phyloP scores from a whole-genome alignment of 805 yeast genomes.

The Priceomyces fermenticarens region DNA sequence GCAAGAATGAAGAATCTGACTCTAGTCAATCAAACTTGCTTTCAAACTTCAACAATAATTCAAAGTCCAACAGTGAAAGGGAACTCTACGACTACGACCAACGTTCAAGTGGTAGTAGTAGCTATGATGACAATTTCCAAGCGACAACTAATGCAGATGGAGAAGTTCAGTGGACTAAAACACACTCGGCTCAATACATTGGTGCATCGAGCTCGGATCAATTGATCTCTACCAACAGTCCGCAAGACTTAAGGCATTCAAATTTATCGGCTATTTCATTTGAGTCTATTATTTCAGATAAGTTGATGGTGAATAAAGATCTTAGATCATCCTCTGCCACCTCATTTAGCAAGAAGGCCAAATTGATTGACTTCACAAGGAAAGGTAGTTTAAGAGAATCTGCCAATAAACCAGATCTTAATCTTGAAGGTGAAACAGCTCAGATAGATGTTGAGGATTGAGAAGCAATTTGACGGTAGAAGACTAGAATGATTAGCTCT shows the following conservation, averaged over 20 bases:
- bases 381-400: conserved; percentile 41
- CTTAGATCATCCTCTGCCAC: conserved; percentile 11
- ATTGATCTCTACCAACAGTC: conserved; percentile 6
- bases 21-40: conserved; percentile 15
- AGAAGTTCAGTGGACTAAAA: conserved; percentile 27
- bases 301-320: conserved; percentile 8
- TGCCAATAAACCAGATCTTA: conserved; percentile 29
- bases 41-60: conserved; percentile 15
- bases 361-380: conserved; percentile 47
- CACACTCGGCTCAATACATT: conserved; percentile 7
- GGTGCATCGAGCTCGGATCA: conserved; percentile 10
- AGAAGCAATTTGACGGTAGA: conserved; percentile 11
- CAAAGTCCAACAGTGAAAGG: conserved; percentile 13
- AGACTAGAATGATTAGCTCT: too few relatives aligned
- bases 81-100: conserved; percentile 9
- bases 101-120: conserved; percentile 12
- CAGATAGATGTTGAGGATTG: conserved; percentile 32
- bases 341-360: conserved; percentile 29
- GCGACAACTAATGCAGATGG: conserved; percentile 27
- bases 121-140: conserved; percentile 27
- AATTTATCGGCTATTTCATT: conserved; percentile 22
- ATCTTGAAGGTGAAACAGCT: conserved; percentile 31
- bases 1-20: conserved; percentile 3
- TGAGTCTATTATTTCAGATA: conserved; percentile 11
- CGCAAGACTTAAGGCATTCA: conserved; percentile 6